A percentile compares a stretch with the other conserved stretches of the same genome.
Evolutionary conservation across 176 grass and related monocot species (phyloP).

Genomic region (Hyparrhenia diplandra): DNA sequence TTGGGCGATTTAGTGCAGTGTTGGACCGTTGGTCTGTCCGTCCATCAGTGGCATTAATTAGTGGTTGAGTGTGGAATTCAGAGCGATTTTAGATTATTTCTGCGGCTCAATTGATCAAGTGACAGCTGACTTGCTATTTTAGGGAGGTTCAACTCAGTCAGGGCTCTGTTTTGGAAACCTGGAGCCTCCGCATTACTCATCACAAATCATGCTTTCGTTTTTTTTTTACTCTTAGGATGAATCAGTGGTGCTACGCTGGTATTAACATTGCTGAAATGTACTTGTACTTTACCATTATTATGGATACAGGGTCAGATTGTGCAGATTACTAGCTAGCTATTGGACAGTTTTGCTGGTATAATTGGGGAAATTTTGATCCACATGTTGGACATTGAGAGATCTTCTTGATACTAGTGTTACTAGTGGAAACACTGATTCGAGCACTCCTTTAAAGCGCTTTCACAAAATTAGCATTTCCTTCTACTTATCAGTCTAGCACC

Average conservation of each 20-base stretch:
- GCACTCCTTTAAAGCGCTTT: not conserved
- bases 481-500: not conserved
- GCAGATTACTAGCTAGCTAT: not conserved
- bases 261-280: not conserved
- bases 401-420: not conserved
- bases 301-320: not conserved
- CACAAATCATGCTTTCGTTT: not conserved
- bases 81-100: not conserved
- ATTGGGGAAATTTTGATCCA: not conserved
- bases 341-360: not conserved
- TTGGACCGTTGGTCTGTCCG: not conserved
- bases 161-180: not conserved
- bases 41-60: not conserved
- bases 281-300: not conserved
- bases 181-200: not conserved
- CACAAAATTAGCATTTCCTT: not conserved
- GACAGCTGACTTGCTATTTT: not conserved
- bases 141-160: not conserved
- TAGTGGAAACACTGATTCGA: not conserved
- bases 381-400: not conserved
- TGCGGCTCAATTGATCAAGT: not conserved
- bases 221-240: not conserved
- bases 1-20: not conserved
- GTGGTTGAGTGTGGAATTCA: not conserved
- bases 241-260: not conserved